Percentiles rank a stretch among this genome's conserved stretches.
Evolutionary conservation across 169 alveolate genomes (phyloP).

Genomic region (Plasmodium gallinaceum): DNA sequence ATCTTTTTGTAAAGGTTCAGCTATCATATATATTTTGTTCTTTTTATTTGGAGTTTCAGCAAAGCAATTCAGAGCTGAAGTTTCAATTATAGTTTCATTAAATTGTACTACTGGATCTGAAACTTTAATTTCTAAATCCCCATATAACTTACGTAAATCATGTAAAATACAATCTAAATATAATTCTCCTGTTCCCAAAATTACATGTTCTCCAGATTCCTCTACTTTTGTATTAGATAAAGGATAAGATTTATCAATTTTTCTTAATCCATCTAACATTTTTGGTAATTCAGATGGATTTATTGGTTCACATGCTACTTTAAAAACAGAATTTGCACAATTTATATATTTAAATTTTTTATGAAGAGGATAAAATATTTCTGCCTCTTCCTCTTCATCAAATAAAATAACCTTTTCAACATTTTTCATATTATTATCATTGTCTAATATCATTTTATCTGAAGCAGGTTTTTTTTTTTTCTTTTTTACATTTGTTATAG

Average conservation of each 20-base stretch:
- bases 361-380: constrained; percentile 89
- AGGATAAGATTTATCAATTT: constrained; percentile 96
- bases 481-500: constrained; percentile 85
- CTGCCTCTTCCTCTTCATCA: constrained; percentile 87
- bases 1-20: constrained; percentile 96
- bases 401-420: background rate
- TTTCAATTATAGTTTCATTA: constrained; percentile 96
- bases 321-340: constrained; percentile 80
- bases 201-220: constrained; percentile 98
- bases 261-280: constrained; percentile 98
- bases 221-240: constrained; percentile 95
- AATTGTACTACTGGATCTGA: constrained; percentile 97
- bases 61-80: constrained; percentile 96
- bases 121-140: constrained; percentile 98
- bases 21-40: constrained; percentile 93
- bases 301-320: constrained; percentile 98
- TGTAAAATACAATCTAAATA: constrained; percentile 98
- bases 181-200: constrained; percentile 99
- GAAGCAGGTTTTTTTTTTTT: background rate
- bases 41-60: constrained; percentile 97
- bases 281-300: constrained; percentile 99
- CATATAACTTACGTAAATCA: constrained; percentile 97
- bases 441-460: background rate
- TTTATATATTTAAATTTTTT: constrained; percentile 68
- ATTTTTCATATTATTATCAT: background rate